Base-by-base conservation (phyloP, 805 yeast species). In the Metschnikowia vanudenii region DNA sequence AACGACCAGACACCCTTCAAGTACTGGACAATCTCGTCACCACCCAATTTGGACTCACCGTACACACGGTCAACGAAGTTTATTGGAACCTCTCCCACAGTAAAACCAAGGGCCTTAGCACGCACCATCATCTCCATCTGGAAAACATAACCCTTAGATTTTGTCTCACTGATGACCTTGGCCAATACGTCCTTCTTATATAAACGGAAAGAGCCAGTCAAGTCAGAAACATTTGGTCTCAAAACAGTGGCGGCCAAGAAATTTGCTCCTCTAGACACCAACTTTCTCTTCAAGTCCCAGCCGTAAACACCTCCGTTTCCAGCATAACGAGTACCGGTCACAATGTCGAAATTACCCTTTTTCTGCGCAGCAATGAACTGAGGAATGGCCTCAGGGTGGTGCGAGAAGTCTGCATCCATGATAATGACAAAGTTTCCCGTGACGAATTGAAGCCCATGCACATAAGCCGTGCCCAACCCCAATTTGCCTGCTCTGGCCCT, bases 101-200 rank as follows among this genome's bases (percentile, higher is more conserved):
- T 73, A 68, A 76, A 82, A n/a, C 84, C 84, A 62, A 82, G 68
- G n/a, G 83, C 73, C 61, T 87, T 76, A 34, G 92, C 92, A 55
- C 92, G 79, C 19, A 85, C 92, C 80, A 85, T 83, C 90, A 85
- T 84, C 68, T 85, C 92, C 92, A 85, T 85, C 69, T 85, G 92
- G 79, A 85, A 85, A 35, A 85, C 92, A 58, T 85, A 85, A 42
- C 92, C 92, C 68, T 85, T 85, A 31, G 87, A 80, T 60, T 78
- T 75, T 39, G 91, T 84, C 48, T 75, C 85, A 40, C 71, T 78
- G 53, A 85, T 85, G 53, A 85, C 77, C 60, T 81, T 78, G 51
- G 80, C 78, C 63, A 85, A 74, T 2, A 77, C 90, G 4, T 75
- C 79, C 64, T 84, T 85, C 64, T 83, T 84, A 73, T 85, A 85